Conservation (phyloP, 495 filamentous ascomycete genomes). For the Talaromyces thailandensis region DNA sequence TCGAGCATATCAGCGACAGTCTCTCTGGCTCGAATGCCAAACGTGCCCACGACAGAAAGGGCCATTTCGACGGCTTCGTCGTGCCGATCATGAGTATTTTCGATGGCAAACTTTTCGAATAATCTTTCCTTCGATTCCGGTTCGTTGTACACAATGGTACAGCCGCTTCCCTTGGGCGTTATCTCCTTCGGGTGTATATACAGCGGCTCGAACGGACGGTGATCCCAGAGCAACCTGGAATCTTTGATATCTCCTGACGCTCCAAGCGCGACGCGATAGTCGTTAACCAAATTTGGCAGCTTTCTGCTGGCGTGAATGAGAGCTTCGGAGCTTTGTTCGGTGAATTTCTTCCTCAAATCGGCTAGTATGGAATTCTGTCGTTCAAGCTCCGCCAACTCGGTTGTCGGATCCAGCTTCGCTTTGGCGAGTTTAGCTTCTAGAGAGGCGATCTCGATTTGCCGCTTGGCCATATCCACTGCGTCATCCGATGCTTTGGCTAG, state of each 20-base stretch:
- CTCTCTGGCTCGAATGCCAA: constrained; percentile 13
- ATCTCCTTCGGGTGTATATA: constrained; percentile 43
- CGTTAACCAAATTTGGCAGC: constrained; percentile 14
- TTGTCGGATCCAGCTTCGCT: background rate
- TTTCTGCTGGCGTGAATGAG: constrained; percentile 13
- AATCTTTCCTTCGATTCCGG: constrained; percentile 15
- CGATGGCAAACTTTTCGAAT: background rate
- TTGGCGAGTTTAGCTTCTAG: background rate
- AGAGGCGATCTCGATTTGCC: constrained; percentile 14
- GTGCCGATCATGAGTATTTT: background rate
- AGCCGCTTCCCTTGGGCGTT: constrained; percentile 31
- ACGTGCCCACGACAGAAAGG: constrained; percentile 1
- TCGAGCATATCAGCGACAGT: constrained; percentile 17
- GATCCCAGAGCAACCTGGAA: constrained; percentile 52
- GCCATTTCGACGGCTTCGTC: constrained; percentile 4
- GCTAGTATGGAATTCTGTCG: background rate
- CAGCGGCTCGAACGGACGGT: constrained; percentile 50
- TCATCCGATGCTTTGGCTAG: background rate
- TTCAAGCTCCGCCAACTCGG: background rate
- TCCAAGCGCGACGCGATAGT: constrained; percentile 40
- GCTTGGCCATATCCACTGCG: constrained; percentile 4
- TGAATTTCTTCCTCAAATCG: background rate
- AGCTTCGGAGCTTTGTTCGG: background rate
- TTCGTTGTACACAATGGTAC: constrained; percentile 29
- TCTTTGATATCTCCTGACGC: constrained; percentile 21